Conservation (phyloP, 331 rosid species). For the Dryas integrifolia region DNA sequence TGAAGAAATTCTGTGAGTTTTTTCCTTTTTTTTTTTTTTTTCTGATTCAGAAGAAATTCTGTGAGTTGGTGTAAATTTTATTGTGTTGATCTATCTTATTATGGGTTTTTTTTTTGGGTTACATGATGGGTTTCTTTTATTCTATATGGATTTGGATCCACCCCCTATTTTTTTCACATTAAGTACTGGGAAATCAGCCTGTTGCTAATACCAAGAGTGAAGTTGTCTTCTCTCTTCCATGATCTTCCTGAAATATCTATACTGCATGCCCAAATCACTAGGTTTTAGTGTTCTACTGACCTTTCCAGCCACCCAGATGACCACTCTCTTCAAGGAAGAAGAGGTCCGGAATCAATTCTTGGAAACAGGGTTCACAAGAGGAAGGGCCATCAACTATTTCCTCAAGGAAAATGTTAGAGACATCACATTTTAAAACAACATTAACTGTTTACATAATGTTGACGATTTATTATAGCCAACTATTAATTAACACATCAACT, state of each 20-base stretch:
- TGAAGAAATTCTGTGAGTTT: slow-evolving; percentile 16
- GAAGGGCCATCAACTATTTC: neutral
- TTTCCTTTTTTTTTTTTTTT: no score
- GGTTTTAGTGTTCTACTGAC: neutral
- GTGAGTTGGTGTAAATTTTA: neutral
- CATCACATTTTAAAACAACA: no score
- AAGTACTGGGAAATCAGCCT: neutral
- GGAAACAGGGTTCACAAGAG: neutral
- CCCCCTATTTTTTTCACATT: neutral
- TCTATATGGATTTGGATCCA: neutral
- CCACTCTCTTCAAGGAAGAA: neutral
- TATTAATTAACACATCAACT: no score
- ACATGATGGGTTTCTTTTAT: neutral
- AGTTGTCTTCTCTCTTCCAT: neutral
- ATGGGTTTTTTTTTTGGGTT: neutral
- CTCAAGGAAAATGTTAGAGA: neutral
- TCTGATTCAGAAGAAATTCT: neutral
- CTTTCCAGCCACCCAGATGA: slow-evolving; percentile 1
- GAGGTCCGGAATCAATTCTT: neutral
- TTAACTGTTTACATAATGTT: no score
- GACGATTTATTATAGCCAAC: no score
- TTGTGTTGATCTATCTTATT: slow-evolving; percentile 1
- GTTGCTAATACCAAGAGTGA: neutral
- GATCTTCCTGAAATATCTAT: no score
- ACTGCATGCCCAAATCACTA: neutral